phyloP scores from a whole-genome alignment of 1,284 basidiomycete genomes.

The Marasmius oreades region DNA sequence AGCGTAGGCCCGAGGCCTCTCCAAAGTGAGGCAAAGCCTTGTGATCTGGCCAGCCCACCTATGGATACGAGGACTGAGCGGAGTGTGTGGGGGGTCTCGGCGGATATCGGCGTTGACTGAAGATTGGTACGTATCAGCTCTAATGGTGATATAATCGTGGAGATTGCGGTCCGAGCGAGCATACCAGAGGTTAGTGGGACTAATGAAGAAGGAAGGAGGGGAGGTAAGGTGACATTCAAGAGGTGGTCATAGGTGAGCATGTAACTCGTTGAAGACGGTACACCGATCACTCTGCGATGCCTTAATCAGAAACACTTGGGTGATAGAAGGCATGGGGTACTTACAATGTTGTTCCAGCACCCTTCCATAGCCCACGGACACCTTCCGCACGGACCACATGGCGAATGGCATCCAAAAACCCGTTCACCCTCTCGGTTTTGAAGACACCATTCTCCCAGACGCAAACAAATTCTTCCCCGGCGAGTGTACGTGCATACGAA shows the following conservation, averaged over 20 bases:
- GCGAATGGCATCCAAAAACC: conserved; percentile 78
- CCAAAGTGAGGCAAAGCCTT: conserved; percentile 80
- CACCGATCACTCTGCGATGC: conserved; percentile 72
- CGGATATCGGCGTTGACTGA: conserved; percentile 77
- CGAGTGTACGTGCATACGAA: conserved; percentile 52
- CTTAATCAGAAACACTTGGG: conserved; percentile 15
- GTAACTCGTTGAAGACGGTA: conserved; percentile 91
- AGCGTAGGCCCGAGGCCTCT: conserved; percentile 88
- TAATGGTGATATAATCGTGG: conserved; percentile 82
- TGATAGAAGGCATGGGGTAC: conserved; percentile 27
- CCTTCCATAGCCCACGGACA: conserved; percentile 83
- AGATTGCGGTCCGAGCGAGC: conserved; percentile 77
- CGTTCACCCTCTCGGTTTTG: conserved; percentile 67
- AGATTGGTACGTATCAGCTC: conserved; percentile 94
- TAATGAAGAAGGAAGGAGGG: conserved; percentile 51
- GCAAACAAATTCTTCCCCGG: conserved; percentile 65
- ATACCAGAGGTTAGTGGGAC: conserved; percentile 84
- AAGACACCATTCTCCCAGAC: conserved; percentile 73
- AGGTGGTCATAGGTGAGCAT: conserved; percentile 97
- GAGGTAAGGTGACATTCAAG: conserved; percentile 58
- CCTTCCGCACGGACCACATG: conserved; percentile 81
- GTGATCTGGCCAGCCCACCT: conserved; percentile 52
- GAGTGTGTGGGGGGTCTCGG: conserved; percentile 70
- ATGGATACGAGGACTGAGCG: conserved; percentile 64
- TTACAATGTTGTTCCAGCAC: conserved; percentile 83